phyloP scores from a whole-genome alignment of 306 rosid genomes.

The Cicer cuneatum region DNA sequence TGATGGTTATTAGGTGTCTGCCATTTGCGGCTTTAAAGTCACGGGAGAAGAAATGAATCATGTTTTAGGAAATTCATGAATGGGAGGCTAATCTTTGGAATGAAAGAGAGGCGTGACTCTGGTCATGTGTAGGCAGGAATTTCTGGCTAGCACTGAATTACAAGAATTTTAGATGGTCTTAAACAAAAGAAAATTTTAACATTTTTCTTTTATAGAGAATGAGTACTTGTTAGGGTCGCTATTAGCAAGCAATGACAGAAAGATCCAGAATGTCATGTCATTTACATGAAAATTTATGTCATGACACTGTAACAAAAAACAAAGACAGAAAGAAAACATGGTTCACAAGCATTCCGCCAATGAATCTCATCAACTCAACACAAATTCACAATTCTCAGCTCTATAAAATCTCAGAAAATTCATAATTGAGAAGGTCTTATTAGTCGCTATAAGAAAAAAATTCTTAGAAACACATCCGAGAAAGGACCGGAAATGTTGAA shows the following conservation, averaged over 20 bases:
- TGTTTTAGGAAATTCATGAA: slow-evolving; percentile 10
- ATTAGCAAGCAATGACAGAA: slow-evolving; percentile 7
- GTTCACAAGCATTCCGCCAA: slow-evolving; percentile 11
- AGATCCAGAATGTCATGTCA: not conserved
- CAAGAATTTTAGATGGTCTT: slow-evolving; percentile 4
- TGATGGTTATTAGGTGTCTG: slow-evolving; percentile 10
- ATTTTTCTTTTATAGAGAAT: not conserved
- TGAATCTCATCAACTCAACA: slow-evolving; percentile 15
- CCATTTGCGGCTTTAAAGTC: not conserved
- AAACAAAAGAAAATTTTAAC: not conserved
- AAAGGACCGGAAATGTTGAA: not conserved
- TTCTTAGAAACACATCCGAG: not conserved
- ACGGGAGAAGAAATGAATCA: slow-evolving; percentile 18
- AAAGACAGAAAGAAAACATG: not conserved
- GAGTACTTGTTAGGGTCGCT: not conserved
- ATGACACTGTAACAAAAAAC: slow-evolving; percentile 5
- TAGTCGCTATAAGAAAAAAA: not conserved
- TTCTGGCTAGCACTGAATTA: slow-evolving; percentile 28
- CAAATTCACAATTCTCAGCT: not conserved
- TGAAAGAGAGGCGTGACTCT: not conserved
- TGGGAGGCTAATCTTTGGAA: not conserved
- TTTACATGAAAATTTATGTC: slow-evolving; percentile 28
- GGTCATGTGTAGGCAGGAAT: slow-evolving; percentile 1
- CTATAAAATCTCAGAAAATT: not conserved
- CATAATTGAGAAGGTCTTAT: not conserved